phyloP scores from a whole-genome alignment of 2,329 filamentous ascomycete genomes.

The Calonectria pteridis region DNA sequence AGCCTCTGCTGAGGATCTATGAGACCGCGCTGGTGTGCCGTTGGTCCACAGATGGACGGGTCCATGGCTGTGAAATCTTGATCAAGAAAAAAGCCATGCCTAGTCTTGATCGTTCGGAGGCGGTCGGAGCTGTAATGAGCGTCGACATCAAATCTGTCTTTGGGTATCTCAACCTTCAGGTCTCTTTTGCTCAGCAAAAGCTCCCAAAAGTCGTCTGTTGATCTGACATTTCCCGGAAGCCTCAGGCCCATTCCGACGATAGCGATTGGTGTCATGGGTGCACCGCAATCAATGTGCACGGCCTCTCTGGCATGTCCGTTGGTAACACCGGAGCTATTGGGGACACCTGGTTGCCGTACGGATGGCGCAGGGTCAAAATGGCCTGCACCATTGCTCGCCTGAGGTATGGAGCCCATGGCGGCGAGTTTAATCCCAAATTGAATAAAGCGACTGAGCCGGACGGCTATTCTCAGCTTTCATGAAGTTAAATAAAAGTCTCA shows the following conservation, averaged over 20 bases:
- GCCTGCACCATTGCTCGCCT: neutral
- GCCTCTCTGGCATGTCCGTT: neutral
- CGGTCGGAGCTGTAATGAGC: constrained; percentile 15
- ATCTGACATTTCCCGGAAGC: neutral
- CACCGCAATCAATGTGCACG: neutral
- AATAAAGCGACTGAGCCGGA: neutral
- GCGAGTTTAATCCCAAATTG: neutral
- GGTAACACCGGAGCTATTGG: neutral
- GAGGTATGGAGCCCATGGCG: neutral
- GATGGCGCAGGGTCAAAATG: neutral
- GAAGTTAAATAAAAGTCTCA: neutral
- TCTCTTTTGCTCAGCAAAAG: neutral
- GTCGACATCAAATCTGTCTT: constrained; percentile 27
- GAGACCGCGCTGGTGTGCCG: neutral
- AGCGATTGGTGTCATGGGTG: neutral
- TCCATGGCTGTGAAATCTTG: constrained; percentile 13
- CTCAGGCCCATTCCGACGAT: neutral
- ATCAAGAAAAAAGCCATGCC: constrained; percentile 29
- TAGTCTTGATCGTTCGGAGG: constrained; percentile 9
- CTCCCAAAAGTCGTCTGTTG: neutral
- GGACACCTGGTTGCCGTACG: neutral
- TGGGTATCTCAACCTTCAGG: constrained; percentile 24
- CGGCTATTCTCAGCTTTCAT: neutral
- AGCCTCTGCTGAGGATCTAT: neutral
- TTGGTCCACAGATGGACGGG: neutral